phyloP scores from a whole-genome alignment of 2,329 filamentous ascomycete genomes.

The Coniella lustricola region DNA sequence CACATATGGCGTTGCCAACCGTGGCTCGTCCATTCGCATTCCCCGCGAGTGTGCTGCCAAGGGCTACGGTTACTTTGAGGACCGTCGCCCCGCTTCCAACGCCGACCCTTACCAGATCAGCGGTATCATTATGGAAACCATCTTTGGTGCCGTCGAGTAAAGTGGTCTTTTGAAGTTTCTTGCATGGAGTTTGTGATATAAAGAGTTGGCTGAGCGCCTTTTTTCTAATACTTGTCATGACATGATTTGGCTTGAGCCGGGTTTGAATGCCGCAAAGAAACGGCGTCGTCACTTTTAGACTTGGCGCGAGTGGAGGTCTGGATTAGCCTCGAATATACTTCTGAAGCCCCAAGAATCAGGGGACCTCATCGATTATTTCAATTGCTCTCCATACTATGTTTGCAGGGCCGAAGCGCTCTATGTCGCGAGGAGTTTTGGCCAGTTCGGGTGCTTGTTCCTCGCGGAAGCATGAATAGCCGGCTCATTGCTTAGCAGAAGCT shows the following conservation, averaged over 20 bases:
- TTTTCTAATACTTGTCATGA: background rate
- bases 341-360: background rate
- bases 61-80: constrained; percentile 93
- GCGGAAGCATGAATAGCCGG: no score
- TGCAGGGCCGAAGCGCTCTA: no score
- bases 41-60: constrained; percentile 78
- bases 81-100: constrained; percentile 58
- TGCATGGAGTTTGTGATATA: background rate
- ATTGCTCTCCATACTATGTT: no score
- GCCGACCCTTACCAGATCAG: constrained; percentile 79
- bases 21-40: constrained; percentile 89
- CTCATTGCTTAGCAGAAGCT: no score
- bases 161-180: background rate
- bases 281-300: no score
- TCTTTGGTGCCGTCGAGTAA: constrained; percentile 29
- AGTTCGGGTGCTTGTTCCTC: no score
- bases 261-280: no score
- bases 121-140: constrained; percentile 71
- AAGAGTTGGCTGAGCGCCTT: background rate
- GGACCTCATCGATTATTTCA: no score
- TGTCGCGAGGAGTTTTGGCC: no score
- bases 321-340: background rate
- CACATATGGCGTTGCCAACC: constrained; percentile 90
- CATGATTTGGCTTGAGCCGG: background rate
- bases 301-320: no score